phyloP scores from a whole-genome alignment of 73 alveolate genomes.

The Tetrahymena thermophila region DNA sequence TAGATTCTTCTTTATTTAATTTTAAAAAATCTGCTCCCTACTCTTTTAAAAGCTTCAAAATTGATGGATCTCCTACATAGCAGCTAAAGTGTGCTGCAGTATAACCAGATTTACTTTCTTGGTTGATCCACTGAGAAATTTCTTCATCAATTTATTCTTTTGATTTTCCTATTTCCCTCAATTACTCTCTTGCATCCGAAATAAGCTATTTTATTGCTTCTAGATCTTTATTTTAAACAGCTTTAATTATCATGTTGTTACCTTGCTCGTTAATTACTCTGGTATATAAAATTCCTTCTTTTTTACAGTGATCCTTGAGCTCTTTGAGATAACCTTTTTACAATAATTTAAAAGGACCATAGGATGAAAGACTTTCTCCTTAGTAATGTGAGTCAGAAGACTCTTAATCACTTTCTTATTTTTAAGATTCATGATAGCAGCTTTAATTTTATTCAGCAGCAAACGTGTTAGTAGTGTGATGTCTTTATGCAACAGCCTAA shows the following conservation, averaged over 20 bases:
- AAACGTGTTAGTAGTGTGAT: neutral
- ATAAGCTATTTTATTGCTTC: neutral
- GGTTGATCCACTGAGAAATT: neutral
- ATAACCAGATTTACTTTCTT: neutral
- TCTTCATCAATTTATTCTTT: neutral
- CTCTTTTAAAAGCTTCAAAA: neutral
- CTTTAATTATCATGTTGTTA: neutral
- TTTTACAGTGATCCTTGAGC: neutral
- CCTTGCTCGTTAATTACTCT: neutral
- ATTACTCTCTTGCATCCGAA: neutral
- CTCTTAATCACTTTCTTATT: neutral
- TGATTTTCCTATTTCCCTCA: neutral
- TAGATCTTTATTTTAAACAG: neutral
- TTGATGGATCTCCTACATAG: neutral
- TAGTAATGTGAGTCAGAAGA: neutral
- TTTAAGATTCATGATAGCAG: neutral
- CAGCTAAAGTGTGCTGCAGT: neutral
- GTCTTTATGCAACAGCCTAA: neutral
- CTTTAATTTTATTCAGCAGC: neutral
- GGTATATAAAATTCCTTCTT: neutral
- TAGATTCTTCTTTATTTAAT: neutral
- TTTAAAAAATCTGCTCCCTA: neutral
- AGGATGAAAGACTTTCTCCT: neutral
- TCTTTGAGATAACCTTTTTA: neutral
- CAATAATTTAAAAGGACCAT: neutral